Evolutionary conservation across 2,329 filamentous ascomycete species (phyloP), one percentile per base, ranked within the genome.

Genomic region (Fulvia fulva): DNA sequence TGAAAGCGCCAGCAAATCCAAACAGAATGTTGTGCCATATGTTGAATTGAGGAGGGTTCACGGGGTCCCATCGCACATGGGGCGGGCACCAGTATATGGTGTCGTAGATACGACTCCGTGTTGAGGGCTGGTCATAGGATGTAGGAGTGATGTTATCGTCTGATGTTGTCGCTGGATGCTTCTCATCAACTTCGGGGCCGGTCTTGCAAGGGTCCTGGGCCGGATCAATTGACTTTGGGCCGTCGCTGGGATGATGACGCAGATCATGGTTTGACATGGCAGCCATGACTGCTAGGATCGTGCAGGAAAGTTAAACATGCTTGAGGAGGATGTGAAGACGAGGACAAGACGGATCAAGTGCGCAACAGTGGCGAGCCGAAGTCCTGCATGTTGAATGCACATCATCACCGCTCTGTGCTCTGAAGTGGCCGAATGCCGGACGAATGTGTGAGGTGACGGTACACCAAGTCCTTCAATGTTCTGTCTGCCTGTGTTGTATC

Each of bases 1-100:
- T 90, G 64, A 90, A 85, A 3, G 85, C 81, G 0, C 76, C 80
- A 0, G 82, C 87, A 67, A 88, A 81, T 1, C 81, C 86, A 61
- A 91, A 90, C 1, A 92, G 74, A 2, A 91, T 70, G 67, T 92
- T 92, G 69, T 90, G 76, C 2, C 78, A 76, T 65, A 90, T 75
- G 1, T 83, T 87, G 72, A 93, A 90, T 30, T 80, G 77, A 0
- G 87, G 87, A 7, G 89, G 88, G 55, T 82, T 80, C 0, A 82
- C 71, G 0, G 85, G 80, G 64, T 90, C 80, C 76, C 87, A 92
- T 47, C 88, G 84, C 70, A 87, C 89, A 64, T 82, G 79, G 53
- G 78, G 78, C 0, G 88, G 89, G 34, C 82, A 84, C 80, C 83
- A 89, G 34, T 76, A 76, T 16, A 87, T 51, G 2, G 75, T 57